Evolutionary conservation across 164 flowering plant genomes (phyloP), one percentile per base, ranked within the genome.

Genomic region (Umbellularia californica): DNA sequence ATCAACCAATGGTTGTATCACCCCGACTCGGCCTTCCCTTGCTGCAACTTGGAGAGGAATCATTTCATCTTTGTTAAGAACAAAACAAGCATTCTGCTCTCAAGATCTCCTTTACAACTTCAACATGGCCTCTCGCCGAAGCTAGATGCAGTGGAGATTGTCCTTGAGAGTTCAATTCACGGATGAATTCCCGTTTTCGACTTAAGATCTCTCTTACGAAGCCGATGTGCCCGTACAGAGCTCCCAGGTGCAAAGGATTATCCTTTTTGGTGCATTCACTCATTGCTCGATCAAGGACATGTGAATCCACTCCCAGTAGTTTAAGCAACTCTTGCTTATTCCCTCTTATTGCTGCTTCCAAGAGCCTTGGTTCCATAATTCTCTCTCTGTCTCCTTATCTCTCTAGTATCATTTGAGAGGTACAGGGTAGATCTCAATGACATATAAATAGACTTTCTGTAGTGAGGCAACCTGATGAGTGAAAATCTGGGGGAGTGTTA

Each of bases 331-430:
- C 15, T 19, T 20, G 19, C 1, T 67, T 76, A 58, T 64, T 64
- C 10, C 84, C 83, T 22, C 47, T 51, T 14, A 73, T 23, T 24
- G 86, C 83, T 19, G 83, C 84, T 52, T 80, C 74, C 27, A 78
- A 71, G n/a, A 82, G 76, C 70, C 68, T 69, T 64, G 71, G 72
- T 64, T 80, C 79, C 79, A 77, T 28, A 28, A 28, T 28, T 77
- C 41, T 33, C 6, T 33, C 35, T 33, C 7, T 33, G 30, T 2
- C 30, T 28, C 30, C 30, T 28, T 2, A 0, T 28, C 30, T 28
- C 30, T 28, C 30, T 28, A 28, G 30, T 28, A 28, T 28, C 30
- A 28, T 28, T 28, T 28, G 30, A 28, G 30, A 28, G 3, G 30
- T 28, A 2, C 30, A 28, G 3, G 30, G 30, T 28, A 28, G 30